Evolutionary conservation across 371 early-diverging fungal species (phyloP), one percentile per base, ranked within the genome.

Genomic region (Rhizopus arrhizus): DNA sequence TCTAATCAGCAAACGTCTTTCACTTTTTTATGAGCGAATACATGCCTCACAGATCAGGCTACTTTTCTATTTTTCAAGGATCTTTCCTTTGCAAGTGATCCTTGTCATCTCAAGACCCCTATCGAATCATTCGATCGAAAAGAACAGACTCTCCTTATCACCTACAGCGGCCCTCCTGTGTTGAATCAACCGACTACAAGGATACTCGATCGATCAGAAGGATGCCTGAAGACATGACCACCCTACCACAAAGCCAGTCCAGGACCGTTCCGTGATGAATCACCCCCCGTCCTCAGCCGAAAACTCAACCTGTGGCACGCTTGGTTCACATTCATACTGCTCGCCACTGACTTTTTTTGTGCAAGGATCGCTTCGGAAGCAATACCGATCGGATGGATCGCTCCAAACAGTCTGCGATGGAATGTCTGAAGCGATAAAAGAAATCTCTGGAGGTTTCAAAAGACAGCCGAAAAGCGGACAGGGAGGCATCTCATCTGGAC

Each of bases 291-390:
- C 22, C 83, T 81, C 62, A 80, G 79, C 51, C 74, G 83, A 53
- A 81, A 84, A 58, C 84, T 86, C 70, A 86, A 86, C 57, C 80
- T 83, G 82, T 86, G 86, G 86, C 83, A 1, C 64, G 85, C 29
- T 77, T 81, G 0, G 83, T 85, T 43, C 84, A 80, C 52, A 73
- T 22, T 85, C 62, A 77, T 86, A 75, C 74, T 82, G 77, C 66
- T 85, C 35, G 86, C 85, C 54, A 85, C 83, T 1, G 86, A 86
- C 58, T 86, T 86, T 65, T 70, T 55, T 66, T 86, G 28, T 84
- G 86, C 60, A 87, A 22, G 22, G 22, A 22, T 22, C 22, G 22
- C 22, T 22, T 22, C 22, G 22, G 22, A 22, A 22, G 22, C 22
- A 22, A 22, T 22, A 22, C 22, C 22, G 22, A 22, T 22, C 22